Conservation (phyloP, 768 basidiomycete genomes). For the Hydnomerulius pinastri region DNA sequence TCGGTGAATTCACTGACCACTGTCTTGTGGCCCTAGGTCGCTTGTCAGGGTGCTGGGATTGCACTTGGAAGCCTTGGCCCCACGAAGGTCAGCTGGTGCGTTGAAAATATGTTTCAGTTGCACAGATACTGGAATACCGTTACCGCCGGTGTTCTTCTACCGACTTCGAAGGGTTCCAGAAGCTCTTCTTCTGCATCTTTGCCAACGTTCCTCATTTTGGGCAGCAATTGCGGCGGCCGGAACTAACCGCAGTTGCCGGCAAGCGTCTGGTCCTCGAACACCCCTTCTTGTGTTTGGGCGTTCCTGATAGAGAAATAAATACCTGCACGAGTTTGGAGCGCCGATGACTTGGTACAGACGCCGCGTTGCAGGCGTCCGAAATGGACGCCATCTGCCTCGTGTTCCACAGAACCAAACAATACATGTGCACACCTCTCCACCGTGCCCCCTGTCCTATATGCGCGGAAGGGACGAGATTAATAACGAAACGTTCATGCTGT, state of each 20-base stretch:
- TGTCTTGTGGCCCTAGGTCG: no score
- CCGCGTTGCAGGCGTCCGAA: conserved; percentile 13
- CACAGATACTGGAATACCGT: no score
- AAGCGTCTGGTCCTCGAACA: conserved; percentile 21
- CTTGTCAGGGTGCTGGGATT: no score
- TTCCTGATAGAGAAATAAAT: no score
- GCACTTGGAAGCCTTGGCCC: no score
- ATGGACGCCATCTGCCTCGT: conserved; percentile 30
- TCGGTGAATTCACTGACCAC: no score
- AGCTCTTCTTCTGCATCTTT: not conserved
- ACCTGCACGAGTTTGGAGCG: conserved; percentile 4
- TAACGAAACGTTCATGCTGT: not conserved
- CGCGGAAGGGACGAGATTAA: not conserved
- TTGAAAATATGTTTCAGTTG: no score
- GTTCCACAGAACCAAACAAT: conserved; percentile 2
- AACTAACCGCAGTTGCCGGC: conserved; percentile 9
- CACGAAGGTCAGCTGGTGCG: no score
- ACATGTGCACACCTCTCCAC: conserved; percentile 2
- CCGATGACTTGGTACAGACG: conserved; percentile 26
- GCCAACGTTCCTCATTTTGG: conserved; percentile 13
- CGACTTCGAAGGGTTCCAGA: conserved; percentile 10
- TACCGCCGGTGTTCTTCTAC: conserved; percentile 8
- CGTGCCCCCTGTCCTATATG: not conserved
- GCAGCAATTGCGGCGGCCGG: conserved; percentile 14
- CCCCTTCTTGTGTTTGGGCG: conserved; percentile 15